phyloP scores from a whole-genome alignment of 352 stramenopile species.

The Phytophthora macrochlamydospora region DNA sequence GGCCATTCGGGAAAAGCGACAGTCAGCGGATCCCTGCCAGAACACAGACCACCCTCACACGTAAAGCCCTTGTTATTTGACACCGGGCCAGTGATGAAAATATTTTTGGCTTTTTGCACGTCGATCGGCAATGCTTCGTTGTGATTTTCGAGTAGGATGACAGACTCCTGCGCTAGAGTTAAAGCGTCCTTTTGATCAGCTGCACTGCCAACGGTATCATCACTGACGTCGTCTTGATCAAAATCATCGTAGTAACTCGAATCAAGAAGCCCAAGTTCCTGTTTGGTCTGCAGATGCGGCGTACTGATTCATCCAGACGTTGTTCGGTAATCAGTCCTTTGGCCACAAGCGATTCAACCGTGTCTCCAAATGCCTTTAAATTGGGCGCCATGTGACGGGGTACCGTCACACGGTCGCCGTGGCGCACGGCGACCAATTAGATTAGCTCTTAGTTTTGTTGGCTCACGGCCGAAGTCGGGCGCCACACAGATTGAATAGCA shows the following conservation, averaged over 20 bases:
- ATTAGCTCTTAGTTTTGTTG: too few species aligned
- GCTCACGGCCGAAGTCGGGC: too few species aligned
- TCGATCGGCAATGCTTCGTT: constrained; percentile 47
- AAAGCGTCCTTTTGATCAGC: constrained; percentile 64
- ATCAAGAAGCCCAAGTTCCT: constrained; percentile 52
- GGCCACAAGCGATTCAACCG: constrained; percentile 57
- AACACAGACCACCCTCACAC: constrained; percentile 75
- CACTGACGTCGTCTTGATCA: constrained; percentile 2
- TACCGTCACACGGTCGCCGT: too few species aligned
- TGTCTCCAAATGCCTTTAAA: constrained; percentile 51
- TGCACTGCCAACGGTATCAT: constrained; percentile 44
- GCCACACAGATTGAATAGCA: too few species aligned
- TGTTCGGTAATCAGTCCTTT: constrained; percentile 44
- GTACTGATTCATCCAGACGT: constrained; percentile 67
- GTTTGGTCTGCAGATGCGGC: constrained; percentile 68
- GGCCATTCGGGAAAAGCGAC: constrained; percentile 64
- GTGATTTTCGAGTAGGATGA: constrained; percentile 83
- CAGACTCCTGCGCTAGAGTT: constrained; percentile 70
- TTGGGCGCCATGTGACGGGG: too few species aligned
- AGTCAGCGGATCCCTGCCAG: constrained; percentile 70
- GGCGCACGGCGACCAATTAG: too few species aligned
- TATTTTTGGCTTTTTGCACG: constrained; percentile 8
- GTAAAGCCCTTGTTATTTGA: constrained; percentile 74
- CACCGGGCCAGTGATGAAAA: constrained; percentile 71
- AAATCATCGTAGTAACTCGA: constrained; percentile 14